Base-by-base conservation (phyloP, 306 rosid species). In the Rosa chinensis region DNA sequence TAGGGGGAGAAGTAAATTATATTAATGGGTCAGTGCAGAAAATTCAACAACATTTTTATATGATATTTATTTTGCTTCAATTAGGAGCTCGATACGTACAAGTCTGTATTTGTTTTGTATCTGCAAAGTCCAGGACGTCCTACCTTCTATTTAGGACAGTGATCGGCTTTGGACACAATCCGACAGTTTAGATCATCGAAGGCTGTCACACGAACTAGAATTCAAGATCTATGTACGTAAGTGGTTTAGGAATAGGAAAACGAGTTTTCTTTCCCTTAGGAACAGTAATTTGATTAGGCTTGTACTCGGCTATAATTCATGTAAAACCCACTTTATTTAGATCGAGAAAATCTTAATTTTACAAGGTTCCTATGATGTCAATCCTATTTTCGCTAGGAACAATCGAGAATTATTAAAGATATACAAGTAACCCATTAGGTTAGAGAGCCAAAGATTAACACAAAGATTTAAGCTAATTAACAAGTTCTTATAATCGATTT, bases 41-140 rank as follows among this genome's bases (percentile, higher is more conserved):
- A 70, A 14, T 58, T 76, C 59, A 67, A 44, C 55, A 6, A 9
- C 47, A 37, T 37, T 66, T 61, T 17, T 66, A 17, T 11, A 35
- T 14, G 2, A 3, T 18, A 56, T 56, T 66, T 28, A 18, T 66
- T 66, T 66, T 35, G 45, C n/a, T 16, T 39, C 50, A 35, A 21
- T 78, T n/a, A 37, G 43, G 75, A 35, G 40, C 56, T 55, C 28
- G 75, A 75, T 75, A 48, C 37, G 37, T 32, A 2, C 77, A 59
- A 55, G 14, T 69, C 64, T 81, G 56, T 68, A 59, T 74, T 43
- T 74, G 69, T 74, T 25, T 0, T 68, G 69, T 23, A 32, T 23
- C 55, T 59, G 8, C 25, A 58, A 13, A 66, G 7, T 53, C n/a
- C 61, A 53, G 61, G 61, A 49, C 8, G 18, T 32, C 61, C 75